phyloP scores from a whole-genome alignment of 1,284 basidiomycete species.

The Leccinum pachyderme region DNA sequence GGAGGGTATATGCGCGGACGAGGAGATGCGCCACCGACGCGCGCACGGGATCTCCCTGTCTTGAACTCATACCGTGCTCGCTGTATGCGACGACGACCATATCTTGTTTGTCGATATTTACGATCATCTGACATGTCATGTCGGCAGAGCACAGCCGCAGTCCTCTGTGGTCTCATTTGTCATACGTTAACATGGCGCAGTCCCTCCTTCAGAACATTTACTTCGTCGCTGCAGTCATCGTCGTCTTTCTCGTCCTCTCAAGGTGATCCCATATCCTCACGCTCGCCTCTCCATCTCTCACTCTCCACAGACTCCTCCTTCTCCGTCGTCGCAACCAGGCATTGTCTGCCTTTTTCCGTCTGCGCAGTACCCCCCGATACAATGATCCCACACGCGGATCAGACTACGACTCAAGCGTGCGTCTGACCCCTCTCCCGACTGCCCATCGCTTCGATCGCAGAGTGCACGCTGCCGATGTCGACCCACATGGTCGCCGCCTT shows the following conservation, averaged over 20 bases:
- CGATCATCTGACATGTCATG: constrained; percentile 14
- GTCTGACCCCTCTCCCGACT: constrained; percentile 18
- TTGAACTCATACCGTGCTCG: constrained; percentile 34
- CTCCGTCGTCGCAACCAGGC: constrained; percentile 23
- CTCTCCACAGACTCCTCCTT: constrained; percentile 18
- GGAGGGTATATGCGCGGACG: constrained; percentile 57
- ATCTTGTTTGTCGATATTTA: constrained; percentile 22
- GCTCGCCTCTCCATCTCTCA: constrained; percentile 1
- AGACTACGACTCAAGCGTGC: constrained; percentile 8
- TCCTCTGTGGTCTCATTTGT: constrained; percentile 13
- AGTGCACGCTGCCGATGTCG: constrained; percentile 36
- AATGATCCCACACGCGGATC: background rate
- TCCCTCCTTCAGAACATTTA: constrained; percentile 24
- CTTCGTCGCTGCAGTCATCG: constrained; percentile 17
- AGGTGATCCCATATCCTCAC: constrained; percentile 15
- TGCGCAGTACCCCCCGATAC: background rate
- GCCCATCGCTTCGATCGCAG: constrained; percentile 20
- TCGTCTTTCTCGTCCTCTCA: constrained; percentile 21
- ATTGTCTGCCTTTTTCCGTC: constrained; percentile 23
- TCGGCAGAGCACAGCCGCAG: background rate
- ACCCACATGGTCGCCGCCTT: constrained; percentile 38
- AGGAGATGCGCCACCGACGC: constrained; percentile 62
- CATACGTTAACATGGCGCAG: constrained; percentile 9
- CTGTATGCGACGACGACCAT: constrained; percentile 30
- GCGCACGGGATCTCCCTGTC: constrained; percentile 39